Base-by-base conservation (phyloP, 2,329 filamentous ascomycete genomes). In the Stromatinia cepivora region DNA sequence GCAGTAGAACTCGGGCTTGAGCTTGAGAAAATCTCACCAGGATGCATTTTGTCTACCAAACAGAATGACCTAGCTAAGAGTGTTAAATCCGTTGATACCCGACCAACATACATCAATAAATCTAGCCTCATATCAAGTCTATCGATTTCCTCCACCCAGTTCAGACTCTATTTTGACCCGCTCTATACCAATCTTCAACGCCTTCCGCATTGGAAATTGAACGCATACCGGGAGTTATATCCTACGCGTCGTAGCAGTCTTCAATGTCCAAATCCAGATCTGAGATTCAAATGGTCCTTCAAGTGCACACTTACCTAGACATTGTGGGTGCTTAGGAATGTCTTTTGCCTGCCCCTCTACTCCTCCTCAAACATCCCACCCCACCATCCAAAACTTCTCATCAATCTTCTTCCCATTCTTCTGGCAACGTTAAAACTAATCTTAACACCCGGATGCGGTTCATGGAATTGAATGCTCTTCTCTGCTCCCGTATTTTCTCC, bases 301-400 rank as follows among this genome's bases (percentile, higher is more conserved):
- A 42, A 1, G 2, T 42, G 13, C 45, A 48, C 0, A 13, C 45
- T 48, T 17, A 9, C 46, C 25, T 4, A 13, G 3, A 58, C 22
- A 7, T 11, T 15, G 1, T 1, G 9, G 3, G 0, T 10, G 4
- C 2, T 11, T 4, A 42, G 11, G 1, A 54, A 31, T 22, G n/a
- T n/a, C n/a, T n/a, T n/a, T 22, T 7, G 8, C n/a, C 5, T 0
- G 34, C 17, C 13, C 17, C 20, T 34, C 42, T 62, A 62, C 22
- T 62, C 20, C 25, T 48, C 58, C 28, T 46, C 57, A 46, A 62
- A 62, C 58, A 62, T 62, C 4, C 28, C 25, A 17, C 25, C 25
- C 28, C 10, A n/a, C 42, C 58, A 62, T 20, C n/a, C 36, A 28
- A 58, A 28, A 22, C 39, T 31, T 6, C 39, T 61, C 57, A 61